These are phyloP conservation scores for Cornus kousa DNA, from an alignment of 148 eudicot species.

Conservation along the genomic window DNA sequence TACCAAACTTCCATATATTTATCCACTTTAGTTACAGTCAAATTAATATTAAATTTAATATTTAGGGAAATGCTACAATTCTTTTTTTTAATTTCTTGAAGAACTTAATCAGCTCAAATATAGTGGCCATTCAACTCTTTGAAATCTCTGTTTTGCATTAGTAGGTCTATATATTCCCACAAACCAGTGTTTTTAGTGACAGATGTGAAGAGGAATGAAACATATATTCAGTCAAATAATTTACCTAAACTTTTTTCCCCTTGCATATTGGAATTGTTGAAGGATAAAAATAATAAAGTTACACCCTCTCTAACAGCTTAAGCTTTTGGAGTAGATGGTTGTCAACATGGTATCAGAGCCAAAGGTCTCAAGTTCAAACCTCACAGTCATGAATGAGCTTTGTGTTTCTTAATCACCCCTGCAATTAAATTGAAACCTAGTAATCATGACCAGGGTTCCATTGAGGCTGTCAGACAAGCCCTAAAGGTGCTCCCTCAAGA, in stretches of 20 bases:
- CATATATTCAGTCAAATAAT: too few species aligned
- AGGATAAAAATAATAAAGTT: too few species aligned
- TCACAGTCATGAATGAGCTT: not conserved
- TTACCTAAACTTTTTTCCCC: not conserved
- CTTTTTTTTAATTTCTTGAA: not conserved
- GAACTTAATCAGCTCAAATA: not conserved
- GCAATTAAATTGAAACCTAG: slow-evolving; percentile 8
- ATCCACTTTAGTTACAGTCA: not conserved
- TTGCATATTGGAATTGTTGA: not conserved
- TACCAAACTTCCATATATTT: not conserved
- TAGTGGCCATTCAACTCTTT: not conserved
- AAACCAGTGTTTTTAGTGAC: too few species aligned
- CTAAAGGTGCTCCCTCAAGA: slow-evolving; percentile 88
- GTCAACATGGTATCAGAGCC: too few species aligned
- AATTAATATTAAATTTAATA: not conserved
- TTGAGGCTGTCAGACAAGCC: slow-evolving; percentile 90
- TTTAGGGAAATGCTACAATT: not conserved
- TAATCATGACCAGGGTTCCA: slow-evolving; percentile 64
- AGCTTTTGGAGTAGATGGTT: too few species aligned
- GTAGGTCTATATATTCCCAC: too few species aligned
- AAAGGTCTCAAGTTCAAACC: too few species aligned
- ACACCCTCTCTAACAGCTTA: too few species aligned
- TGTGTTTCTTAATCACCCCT: not conserved
- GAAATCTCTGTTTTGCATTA: not conserved
- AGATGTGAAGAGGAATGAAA: not conserved